Base-by-base conservation (phyloP, 805 yeast genomes). In the Kodamaea hsintzibuensis region DNA sequence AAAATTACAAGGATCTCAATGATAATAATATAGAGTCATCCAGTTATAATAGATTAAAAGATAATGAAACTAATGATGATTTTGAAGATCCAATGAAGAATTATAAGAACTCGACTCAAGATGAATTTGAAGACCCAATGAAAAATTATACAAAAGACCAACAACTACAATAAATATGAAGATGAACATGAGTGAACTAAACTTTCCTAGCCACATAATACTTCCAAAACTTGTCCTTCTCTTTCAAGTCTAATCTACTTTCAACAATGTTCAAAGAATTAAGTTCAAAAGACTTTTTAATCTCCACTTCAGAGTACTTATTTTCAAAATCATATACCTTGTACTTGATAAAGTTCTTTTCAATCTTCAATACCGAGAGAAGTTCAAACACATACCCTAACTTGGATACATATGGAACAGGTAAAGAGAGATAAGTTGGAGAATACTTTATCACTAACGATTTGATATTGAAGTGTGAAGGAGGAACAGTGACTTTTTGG, bases 391-490 rank as follows among this genome's bases (percentile, higher is more conserved):
- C 51, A 52, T 72, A 72, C 38, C 57, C 53, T 6, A 52, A 52
- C 40, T 51, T 54, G 9, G 67, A 58, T 25, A 60, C 13, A 43
- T 60, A 43, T 1, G 80, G 78, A 9, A 76, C 63, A 1, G 80
- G 74, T 18, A 79, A 63, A 0, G 78, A 63, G 27, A 73, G 57
- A 30, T 64, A 62, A 3, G 60, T 55, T 0, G 84, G 84, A 25
- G 64, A 61, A 14, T 68, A 56, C 53, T 75, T 77, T 50, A 78
- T 52, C 44, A 77, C 71, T 39, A 78, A 49, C 0, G 78, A 68
- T 52, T 73, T 77, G 54, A 69, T 57, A 8, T 60, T 60, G 42
- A 50, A 54, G 19, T 50, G 45, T 9, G 55, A 51, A 12, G 53
- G 56, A 12, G 53, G 56, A 19, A 27, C 14, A 7, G 39, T 42